Evolutionary conservation across 495 filamentous ascomycete species (phyloP).

Genomic region (Margaritispora aquatica): DNA sequence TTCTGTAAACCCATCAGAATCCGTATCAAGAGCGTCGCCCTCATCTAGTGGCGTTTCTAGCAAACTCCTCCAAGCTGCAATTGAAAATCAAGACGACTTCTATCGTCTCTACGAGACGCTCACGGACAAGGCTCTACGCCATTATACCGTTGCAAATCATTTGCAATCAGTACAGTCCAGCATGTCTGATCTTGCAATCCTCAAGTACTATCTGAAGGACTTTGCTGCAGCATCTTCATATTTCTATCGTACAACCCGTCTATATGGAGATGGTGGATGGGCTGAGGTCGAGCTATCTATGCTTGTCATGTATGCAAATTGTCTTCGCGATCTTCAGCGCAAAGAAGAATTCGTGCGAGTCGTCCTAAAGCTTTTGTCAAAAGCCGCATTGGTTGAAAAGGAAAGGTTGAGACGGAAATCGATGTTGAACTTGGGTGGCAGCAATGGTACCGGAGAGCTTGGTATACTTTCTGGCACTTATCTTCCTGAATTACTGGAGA

Average conservation of each 20-base stretch:
- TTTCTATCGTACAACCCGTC: constrained; percentile 74
- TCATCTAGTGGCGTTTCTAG: constrained; percentile 40
- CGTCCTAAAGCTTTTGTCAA: constrained; percentile 67
- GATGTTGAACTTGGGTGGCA: constrained; percentile 21
- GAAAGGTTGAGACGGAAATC: constrained; percentile 38
- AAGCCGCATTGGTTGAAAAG: constrained; percentile 54
- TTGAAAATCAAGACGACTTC: constrained; percentile 42
- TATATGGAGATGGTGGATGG: constrained; percentile 80
- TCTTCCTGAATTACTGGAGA: constrained; percentile 56
- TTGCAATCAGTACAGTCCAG: constrained; percentile 67
- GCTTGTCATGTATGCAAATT: constrained; percentile 79
- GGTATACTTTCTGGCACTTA: constrained; percentile 50
- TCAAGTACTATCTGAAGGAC: constrained; percentile 71
- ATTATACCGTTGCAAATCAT: constrained; percentile 70
- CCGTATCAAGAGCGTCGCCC: constrained; percentile 18
- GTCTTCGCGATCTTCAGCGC: constrained; percentile 68
- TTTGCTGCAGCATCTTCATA: constrained; percentile 69
- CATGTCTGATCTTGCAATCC: constrained; percentile 78
- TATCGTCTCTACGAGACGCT: constrained; percentile 65
- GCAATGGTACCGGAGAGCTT: constrained; percentile 40
- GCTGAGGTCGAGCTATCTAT: constrained; percentile 70
- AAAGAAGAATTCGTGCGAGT: constrained; percentile 76
- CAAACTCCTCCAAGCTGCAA: constrained; percentile 40
- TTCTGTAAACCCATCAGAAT: constrained; percentile 8
- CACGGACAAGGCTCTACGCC: constrained; percentile 63